These are phyloP conservation scores for Pseudogymnoascus destructans DNA, from an alignment of 2,329 filamentous ascomycete genomes.

Conservation along the genomic window DNA sequence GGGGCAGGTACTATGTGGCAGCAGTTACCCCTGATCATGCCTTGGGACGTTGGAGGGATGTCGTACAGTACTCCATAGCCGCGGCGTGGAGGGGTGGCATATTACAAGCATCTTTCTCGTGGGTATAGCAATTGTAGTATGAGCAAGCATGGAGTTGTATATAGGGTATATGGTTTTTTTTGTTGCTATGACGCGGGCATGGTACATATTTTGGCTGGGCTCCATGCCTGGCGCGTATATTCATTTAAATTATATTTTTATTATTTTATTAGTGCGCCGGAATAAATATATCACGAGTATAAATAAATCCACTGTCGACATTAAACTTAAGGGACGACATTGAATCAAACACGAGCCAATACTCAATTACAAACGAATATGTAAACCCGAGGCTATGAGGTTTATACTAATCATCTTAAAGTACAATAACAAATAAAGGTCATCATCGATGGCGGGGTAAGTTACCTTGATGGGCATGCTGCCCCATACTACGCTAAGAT, in stretches of 20 bases:
- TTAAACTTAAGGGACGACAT: neutral
- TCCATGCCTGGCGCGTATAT: neutral
- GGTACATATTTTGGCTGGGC: neutral
- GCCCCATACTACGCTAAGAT: neutral
- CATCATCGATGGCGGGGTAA: slow-evolving; percentile 6
- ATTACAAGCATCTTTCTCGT: neutral
- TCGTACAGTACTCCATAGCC: neutral
- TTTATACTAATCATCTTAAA: neutral
- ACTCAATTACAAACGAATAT: neutral
- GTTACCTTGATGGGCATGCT: neutral
- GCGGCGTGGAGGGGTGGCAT: neutral
- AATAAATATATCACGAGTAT: neutral
- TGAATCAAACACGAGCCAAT: neutral
- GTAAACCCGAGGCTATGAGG: neutral
- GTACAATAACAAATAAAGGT: neutral
- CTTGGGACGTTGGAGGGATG: neutral
- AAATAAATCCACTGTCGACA: neutral
- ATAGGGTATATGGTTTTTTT: neutral
- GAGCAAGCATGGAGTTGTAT: neutral
- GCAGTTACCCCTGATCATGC: neutral
- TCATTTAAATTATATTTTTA: neutral
- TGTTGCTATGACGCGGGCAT: neutral
- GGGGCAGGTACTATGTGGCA: neutral
- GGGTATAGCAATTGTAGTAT: neutral
- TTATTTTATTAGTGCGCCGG: neutral